Evolutionary conservation across 176 grass and related monocot species (phyloP), one percentile per base, ranked within the genome.

Genomic region (Calamus simplicifolius): DNA sequence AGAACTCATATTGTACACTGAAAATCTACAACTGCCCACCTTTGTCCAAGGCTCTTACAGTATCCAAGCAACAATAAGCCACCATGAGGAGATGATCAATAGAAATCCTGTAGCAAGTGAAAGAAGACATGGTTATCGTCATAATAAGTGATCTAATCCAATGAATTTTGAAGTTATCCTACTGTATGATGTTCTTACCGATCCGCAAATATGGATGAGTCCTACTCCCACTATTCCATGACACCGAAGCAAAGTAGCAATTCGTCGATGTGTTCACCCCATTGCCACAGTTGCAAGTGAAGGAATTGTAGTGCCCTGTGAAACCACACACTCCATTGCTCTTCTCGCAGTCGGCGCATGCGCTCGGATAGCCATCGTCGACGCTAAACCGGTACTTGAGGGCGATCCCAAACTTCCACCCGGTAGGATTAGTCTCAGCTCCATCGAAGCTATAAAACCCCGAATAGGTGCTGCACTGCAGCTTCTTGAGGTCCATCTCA

Each of bases 301-400:
- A 73, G 15, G 56, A 51, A 16, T 73, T 30, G 50, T 62, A 50
- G n/a, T 19, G 18, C 50, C 18, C 57, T 4, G 25, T 31, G 48
- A 50, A 73, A 13, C 69, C 69, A 30, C 69, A 73, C n/a, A 62
- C 43, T 16, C 69, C 69, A 16, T 52, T 35, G 59, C 69, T 73
- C 69, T 51, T 73, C 59, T 73, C 69, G 50, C 69, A 73, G 27
- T 73, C 57, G 25, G 30, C 56, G 27, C 69, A 73, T 16, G 59
- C 23, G 12, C 69, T 62, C 6, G 69, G 69, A 30, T 62, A 73
- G 43, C 56, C 52, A 21, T 73, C 59, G 49, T 73, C 69, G 43
- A 62, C 69, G 19, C 69, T 73, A 21, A 73, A 73, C 57, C 57
- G 13, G 38, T 73, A 73, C 69, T 73, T 73, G 50, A 73, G 57